Evolutionary conservation across 2,329 filamentous ascomycete genomes (phyloP).

Genomic region (Curvularia hawaiiensis): DNA sequence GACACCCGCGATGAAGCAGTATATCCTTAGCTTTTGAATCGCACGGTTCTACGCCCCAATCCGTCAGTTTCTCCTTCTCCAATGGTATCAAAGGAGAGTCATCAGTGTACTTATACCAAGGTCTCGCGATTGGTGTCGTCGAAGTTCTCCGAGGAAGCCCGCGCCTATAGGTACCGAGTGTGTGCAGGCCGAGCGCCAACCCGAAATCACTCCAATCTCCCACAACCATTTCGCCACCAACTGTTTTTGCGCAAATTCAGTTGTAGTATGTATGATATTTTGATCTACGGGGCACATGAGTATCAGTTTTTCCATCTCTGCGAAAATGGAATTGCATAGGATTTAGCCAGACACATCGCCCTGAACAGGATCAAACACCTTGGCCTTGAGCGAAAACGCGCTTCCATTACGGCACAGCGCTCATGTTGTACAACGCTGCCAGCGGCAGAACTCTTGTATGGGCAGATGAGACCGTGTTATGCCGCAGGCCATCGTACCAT

Average conservation of each 20-base stretch:
- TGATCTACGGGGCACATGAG: no score
- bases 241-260: background rate
- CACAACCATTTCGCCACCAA: background rate
- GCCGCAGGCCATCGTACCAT: slow-evolving; percentile 4
- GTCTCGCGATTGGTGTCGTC: background rate
- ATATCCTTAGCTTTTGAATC: background rate
- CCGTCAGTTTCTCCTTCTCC: background rate
- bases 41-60: background rate
- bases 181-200: background rate
- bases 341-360: background rate
- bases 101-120: background rate
- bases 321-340: background rate
- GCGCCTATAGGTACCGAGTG: background rate
- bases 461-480: background rate
- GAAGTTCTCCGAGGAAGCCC: background rate
- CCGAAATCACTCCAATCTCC: background rate
- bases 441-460: background rate
- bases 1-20: background rate
- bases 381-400: background rate
- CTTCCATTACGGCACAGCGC: background rate
- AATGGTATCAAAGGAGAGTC: background rate
- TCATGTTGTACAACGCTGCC: background rate
- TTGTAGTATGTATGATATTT: background rate
- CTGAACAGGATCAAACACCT: background rate
- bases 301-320: background rate